A percentile compares a stretch with the other conserved stretches of the same genome.
Conservation (phyloP, 139 green algal genomes). For the Protoeuglena noctilucae region DNA sequence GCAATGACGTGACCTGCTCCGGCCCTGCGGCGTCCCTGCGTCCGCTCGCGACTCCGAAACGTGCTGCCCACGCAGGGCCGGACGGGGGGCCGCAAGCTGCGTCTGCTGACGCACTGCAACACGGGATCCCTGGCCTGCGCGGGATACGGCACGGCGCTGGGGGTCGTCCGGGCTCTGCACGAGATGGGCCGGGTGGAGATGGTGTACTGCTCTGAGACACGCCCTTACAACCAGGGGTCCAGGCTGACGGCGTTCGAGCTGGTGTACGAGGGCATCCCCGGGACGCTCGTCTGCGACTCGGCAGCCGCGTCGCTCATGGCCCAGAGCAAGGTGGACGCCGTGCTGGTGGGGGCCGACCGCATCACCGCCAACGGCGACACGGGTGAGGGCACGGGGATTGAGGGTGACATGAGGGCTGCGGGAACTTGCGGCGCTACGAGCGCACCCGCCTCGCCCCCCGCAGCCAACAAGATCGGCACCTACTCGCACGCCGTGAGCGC, state of each 20-base stretch:
- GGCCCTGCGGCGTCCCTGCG: too few species aligned
- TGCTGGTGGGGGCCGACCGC: conserved; percentile 88
- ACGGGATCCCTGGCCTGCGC: conserved; percentile 84
- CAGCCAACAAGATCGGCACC: conserved; percentile 76
- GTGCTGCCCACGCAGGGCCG: too few species aligned
- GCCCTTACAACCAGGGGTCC: conserved; percentile 89
- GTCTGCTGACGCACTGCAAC: conserved; percentile 93
- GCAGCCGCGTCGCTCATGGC: conserved; percentile 69
- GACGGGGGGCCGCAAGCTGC: conserved; percentile 20
- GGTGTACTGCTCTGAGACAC: conserved; percentile 75
- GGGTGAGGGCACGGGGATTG: too few species aligned
- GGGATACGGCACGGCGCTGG: conserved; percentile 79
- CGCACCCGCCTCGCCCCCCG: too few species aligned
- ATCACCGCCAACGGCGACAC: conserved; percentile 79
- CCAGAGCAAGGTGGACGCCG: conserved; percentile 57
- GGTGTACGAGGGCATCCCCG: conserved; percentile 69
- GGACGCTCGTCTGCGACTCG: conserved; percentile 79
- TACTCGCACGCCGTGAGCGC: conserved; percentile 41
- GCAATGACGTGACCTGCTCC: too few species aligned
- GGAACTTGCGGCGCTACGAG: too few species aligned
- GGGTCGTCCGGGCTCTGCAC: conserved; percentile 68
- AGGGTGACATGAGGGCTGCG: too few species aligned
- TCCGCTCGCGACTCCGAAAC: conserved; percentile 13
- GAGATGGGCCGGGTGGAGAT: conserved; percentile 53
- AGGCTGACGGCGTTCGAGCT: conserved; percentile 91